phyloP scores from a whole-genome alignment of 2,329 filamentous ascomycete species.

The Ascochyta clinopodiicola region DNA sequence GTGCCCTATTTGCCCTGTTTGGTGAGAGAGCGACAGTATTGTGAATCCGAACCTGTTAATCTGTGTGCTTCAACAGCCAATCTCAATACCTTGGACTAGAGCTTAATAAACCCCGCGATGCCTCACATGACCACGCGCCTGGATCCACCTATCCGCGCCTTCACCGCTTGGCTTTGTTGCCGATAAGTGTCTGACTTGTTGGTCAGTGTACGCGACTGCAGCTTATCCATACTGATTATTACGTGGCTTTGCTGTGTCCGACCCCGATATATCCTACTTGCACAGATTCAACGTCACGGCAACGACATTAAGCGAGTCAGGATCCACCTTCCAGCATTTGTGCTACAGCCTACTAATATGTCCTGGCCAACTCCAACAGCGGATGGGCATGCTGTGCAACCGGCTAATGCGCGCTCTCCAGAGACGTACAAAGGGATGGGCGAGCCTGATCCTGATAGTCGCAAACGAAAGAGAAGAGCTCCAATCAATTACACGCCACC shows the following conservation, averaged over 20 bases:
- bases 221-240: neutral
- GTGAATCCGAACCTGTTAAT: too few species aligned
- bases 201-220: too few species aligned
- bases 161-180: neutral
- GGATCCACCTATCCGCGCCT: neutral
- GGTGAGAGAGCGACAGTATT: neutral
- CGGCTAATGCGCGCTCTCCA: neutral
- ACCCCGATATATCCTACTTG: too few species aligned
- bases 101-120: slow-evolving; percentile 3
- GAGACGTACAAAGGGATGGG: too few species aligned
- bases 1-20: neutral
- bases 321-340: neutral
- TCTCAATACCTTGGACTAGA: neutral
- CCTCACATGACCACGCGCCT: slow-evolving; percentile 2
- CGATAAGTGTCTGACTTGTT: neutral
- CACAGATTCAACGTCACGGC: neutral
- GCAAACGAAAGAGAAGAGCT: slow-evolving; percentile 4
- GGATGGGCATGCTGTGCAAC: neutral
- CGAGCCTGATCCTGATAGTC: neutral
- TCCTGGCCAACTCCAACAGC: neutral
- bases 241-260: neutral
- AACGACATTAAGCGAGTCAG: neutral
- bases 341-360: neutral
- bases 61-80: too few species aligned
- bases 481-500: neutral